Percentiles rank a stretch among this genome's conserved stretches.
These are phyloP conservation scores for Cystofilobasidium capitatum DNA, from an alignment of 768 basidiomycete genomes.

Conservation along the genomic window DNA sequence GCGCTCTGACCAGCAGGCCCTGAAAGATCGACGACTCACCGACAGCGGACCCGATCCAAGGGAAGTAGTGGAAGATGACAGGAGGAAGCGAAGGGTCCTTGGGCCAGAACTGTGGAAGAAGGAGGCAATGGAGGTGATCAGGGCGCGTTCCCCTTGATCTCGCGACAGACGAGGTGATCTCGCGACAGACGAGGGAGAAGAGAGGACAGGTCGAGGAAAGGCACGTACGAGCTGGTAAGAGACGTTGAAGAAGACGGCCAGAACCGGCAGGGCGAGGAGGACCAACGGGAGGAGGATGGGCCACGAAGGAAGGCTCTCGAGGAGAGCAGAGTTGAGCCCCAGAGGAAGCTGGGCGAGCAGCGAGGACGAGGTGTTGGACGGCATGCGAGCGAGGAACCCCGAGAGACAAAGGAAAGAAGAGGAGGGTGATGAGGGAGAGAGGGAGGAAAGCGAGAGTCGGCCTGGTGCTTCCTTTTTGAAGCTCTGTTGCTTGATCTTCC, in stretches of 20 bases:
- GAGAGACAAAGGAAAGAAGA: neutral
- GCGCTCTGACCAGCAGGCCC: no score
- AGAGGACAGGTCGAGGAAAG: neutral
- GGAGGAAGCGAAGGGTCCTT: conserved; percentile 67
- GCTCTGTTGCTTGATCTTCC: no score
- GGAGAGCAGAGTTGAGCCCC: neutral
- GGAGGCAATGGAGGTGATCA: neutral
- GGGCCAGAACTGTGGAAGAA: conserved; percentile 51
- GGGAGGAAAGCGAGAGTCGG: no score
- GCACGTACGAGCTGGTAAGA: conserved; percentile 52
- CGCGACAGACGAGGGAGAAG: neutral
- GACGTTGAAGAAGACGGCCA: conserved; percentile 63
- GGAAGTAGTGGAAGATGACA: conserved; percentile 84
- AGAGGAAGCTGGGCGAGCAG: conserved; percentile 12
- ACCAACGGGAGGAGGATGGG: conserved; percentile 28
- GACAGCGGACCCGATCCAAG: conserved; percentile 78
- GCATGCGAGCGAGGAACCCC: neutral
- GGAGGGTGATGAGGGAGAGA: neutral
- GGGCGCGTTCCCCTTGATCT: no score
- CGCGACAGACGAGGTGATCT: no score
- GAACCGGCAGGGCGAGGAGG: conserved; percentile 57
- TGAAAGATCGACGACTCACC: conserved; percentile 12
- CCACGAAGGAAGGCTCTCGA: conserved; percentile 18
- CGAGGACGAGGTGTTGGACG: neutral
- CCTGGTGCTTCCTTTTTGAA: no score